Evolutionary conservation across 2,329 filamentous ascomycete genomes (phyloP).

Genomic region (Xylariaceae sp.): DNA sequence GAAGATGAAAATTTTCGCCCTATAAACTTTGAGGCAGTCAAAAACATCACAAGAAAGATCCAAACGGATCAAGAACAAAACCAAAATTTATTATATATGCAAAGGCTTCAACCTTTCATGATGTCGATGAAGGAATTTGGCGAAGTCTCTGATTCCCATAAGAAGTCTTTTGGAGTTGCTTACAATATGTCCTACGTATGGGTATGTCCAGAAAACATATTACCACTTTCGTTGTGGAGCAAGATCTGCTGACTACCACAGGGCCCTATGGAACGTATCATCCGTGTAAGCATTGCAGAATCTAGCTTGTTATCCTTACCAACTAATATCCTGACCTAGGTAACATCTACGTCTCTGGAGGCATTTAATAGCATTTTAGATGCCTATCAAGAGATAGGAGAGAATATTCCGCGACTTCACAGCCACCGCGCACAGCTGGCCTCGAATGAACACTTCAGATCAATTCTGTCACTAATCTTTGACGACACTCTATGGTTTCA

Average conservation of each 20-base stretch:
- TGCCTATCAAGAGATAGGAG: constrained; percentile 37
- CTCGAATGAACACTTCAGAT: constrained; percentile 27
- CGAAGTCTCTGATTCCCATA: constrained; percentile 33
- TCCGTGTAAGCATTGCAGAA: constrained; percentile 21
- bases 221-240: neutral
- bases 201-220: constrained; percentile 20
- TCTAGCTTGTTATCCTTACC: neutral
- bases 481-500: constrained; percentile 39
- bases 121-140: constrained; percentile 36
- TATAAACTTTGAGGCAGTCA: constrained; percentile 9
- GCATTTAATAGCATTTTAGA: constrained; percentile 35
- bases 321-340: neutral
- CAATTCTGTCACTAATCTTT: constrained; percentile 33
- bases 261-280: constrained; percentile 36
- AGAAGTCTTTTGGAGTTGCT: constrained; percentile 24
- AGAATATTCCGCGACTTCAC: constrained; percentile 33
- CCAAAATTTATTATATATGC: constrained; percentile 26
- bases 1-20: constrained; percentile 7
- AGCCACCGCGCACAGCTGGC: constrained; percentile 31
- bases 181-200: constrained; percentile 32
- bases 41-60: constrained; percentile 24
- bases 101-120: constrained; percentile 26
- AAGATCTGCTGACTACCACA: constrained; percentile 6
- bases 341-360: constrained; percentile 20
- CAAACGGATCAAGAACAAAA: constrained; percentile 27